These are phyloP conservation scores for Actinomucor elegans DNA, from an alignment of 371 early-diverging fungal species.

Conservation along the genomic window DNA sequence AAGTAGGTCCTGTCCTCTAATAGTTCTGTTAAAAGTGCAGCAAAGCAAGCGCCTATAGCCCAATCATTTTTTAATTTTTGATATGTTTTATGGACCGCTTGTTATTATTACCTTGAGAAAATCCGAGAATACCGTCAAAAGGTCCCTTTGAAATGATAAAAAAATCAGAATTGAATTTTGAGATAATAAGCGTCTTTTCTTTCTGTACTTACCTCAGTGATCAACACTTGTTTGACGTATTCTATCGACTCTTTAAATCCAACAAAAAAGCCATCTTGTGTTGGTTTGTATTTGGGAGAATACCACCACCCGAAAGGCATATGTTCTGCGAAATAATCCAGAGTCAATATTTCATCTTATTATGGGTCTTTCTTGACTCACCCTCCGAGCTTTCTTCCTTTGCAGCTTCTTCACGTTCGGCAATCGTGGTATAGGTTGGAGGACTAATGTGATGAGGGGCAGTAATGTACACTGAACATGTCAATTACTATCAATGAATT, in stretches of 20 bases:
- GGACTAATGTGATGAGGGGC: constrained; percentile 54
- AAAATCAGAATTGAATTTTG: too few species aligned
- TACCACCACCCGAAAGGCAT: constrained; percentile 56
- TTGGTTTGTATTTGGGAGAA: constrained; percentile 30
- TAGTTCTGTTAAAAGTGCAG: constrained; percentile 51
- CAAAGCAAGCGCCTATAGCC: constrained; percentile 48
- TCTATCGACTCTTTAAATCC: constrained; percentile 57
- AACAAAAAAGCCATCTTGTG: constrained; percentile 33
- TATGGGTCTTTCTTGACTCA: too few species aligned
- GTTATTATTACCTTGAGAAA: constrained; percentile 54
- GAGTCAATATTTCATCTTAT: too few species aligned
- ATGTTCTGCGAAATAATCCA: constrained; percentile 37
- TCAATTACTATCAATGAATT: background rate
- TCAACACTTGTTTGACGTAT: constrained; percentile 37
- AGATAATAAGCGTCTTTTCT: too few species aligned
- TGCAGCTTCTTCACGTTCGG: constrained; percentile 34
- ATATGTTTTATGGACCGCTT: too few species aligned
- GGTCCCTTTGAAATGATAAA: too few species aligned
- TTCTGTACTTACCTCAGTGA: constrained; percentile 33
- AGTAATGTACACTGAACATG: constrained; percentile 45
- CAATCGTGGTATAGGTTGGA: constrained; percentile 32
- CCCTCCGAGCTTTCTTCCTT: constrained; percentile 35
- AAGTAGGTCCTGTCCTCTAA: constrained; percentile 22
- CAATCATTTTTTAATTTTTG: too few species aligned
- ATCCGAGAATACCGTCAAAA: constrained; percentile 69